Evolutionary conservation across 495 filamentous ascomycete species (phyloP), one percentile per base, ranked within the genome.

Genomic region (Aspergillus coremiiformis): DNA sequence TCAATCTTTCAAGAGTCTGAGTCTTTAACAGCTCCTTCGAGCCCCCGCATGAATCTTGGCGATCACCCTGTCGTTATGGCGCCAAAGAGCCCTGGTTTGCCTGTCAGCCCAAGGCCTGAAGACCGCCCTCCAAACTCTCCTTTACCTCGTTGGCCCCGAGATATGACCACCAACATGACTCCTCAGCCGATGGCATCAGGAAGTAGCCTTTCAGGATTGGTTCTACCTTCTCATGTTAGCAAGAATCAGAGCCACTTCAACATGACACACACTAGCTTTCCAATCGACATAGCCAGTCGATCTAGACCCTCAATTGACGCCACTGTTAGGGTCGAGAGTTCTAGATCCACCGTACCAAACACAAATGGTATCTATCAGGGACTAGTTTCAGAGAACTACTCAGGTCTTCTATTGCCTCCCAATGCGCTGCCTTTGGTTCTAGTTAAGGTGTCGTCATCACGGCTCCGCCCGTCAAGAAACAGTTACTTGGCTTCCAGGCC

Each of bases 391-490:
- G 89, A 93, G 2, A 84, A 91, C 44, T 91, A 91, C 62, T 89
- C 90, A 8, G 84, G 85, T 43, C 74, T 95, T 19, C 67, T 95
- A 22, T 71, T 96, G 17, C 83, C 90, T n/a, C 90, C 90, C 0
- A 91, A 94, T 65, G 89, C 90, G n/a, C 79, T 98, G 15, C 85
- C 89, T 9, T 84, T 87, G 17, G 81, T 97, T 56, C 81, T 87
- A 57, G 84, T 95, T 22, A 86, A 76, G 58, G 92, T 96, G 7
- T 86, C 86, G 9, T 97, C 94, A 6, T 96, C 92, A 47, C 81
- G 93, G n/a, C 82, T 95, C 69, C 89, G 85, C 58, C 94, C 93
- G 19, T 95, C 91, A 1, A 76, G 92, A 50, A 82, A 87, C 10
- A 96, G 91, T 56, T 78, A 90, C 49, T 65, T 95, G 59, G 85